Percentiles rank a stretch among this genome's conserved stretches.
phyloP scores from a whole-genome alignment of 208 protist genomes.

The Crithidia brevicula region DNA sequence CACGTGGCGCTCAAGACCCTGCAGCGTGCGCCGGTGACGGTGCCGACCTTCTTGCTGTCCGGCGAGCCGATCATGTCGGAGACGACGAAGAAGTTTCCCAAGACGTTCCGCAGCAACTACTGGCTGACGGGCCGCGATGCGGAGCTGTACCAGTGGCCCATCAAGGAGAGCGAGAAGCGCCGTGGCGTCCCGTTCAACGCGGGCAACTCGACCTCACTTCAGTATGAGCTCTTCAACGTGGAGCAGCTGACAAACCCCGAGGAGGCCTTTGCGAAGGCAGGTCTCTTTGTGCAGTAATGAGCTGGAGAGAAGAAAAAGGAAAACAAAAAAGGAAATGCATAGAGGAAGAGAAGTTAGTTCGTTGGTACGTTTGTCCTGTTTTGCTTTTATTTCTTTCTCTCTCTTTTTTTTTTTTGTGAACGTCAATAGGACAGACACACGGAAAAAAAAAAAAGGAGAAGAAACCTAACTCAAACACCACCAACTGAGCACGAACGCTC shows the following conservation, averaged over 20 bases:
- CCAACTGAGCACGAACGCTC: no score
- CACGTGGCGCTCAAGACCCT: conserved; percentile 81
- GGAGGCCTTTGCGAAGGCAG: conserved; percentile 87
- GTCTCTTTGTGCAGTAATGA: conserved; percentile 76
- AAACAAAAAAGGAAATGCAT: not conserved
- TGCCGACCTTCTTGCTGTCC: conserved; percentile 84
- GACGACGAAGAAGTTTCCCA: conserved; percentile 72
- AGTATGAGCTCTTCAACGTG: conserved; percentile 89
- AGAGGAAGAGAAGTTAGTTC: not conserved
- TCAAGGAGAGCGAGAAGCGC: conserved; percentile 81
- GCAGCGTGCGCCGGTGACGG: conserved; percentile 73
- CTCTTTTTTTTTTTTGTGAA: not conserved
- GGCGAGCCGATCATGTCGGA: conserved; percentile 82
- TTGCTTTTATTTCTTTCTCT: not conserved
- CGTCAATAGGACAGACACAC: no score
- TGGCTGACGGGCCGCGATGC: conserved; percentile 88
- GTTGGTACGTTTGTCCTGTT: not conserved
- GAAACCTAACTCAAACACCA: no score
- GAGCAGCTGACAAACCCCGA: conserved; percentile 89
- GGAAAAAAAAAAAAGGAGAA: no score
- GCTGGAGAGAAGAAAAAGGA: not conserved
- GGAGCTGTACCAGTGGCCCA: conserved; percentile 88
- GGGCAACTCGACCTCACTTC: conserved; percentile 49
- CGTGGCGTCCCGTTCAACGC: conserved; percentile 72
- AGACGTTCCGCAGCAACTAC: conserved; percentile 83